phyloP scores from a whole-genome alignment of 2,329 filamentous ascomycete genomes.

The Neurospora sp. region DNA sequence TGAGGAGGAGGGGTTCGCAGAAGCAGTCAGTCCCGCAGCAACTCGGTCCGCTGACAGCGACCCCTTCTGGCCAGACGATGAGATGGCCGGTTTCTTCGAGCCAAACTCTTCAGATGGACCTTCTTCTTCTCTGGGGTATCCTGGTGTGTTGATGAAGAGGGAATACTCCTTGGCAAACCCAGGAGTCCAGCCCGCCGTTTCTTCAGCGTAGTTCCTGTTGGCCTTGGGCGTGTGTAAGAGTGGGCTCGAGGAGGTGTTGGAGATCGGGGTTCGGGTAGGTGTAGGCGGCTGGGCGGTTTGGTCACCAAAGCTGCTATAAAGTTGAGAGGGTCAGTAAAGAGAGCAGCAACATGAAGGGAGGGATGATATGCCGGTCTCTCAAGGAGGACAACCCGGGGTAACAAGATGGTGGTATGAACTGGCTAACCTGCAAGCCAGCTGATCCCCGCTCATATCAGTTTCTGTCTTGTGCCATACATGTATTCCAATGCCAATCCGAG shows the following conservation, averaged over 20 bases:
- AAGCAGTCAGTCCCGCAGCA: conserved; percentile 43
- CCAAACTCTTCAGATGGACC: conserved; percentile 36
- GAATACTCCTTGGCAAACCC: conserved; percentile 56
- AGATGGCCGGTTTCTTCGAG: conserved; percentile 26
- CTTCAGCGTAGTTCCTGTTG: conserved; percentile 36
- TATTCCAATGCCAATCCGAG: conserved; percentile 8
- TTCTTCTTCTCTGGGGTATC: conserved; percentile 40
- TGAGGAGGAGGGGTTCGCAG: conserved; percentile 52
- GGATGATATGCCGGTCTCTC: neutral
- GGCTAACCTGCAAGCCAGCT: conserved; percentile 39
- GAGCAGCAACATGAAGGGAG: conserved; percentile 1
- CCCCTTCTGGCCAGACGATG: conserved; percentile 33
- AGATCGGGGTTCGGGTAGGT: conserved; percentile 46
- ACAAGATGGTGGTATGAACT: conserved; percentile 2
- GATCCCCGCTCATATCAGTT: conserved; percentile 55
- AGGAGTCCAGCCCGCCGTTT: conserved; percentile 46
- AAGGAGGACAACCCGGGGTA: neutral
- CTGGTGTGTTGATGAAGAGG: conserved; percentile 51
- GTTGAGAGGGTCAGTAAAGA: conserved; percentile 26
- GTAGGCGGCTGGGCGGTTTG: conserved; percentile 51
- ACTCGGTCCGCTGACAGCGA: conserved; percentile 40
- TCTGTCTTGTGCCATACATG: conserved; percentile 12
- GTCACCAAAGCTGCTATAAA: conserved; percentile 47
- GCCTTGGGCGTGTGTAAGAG: conserved; percentile 47
- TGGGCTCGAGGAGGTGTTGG: conserved; percentile 42